These are phyloP conservation scores for Tuber melanosporum DNA, from an alignment of 495 filamentous ascomycete species.

Conservation along the genomic window DNA sequence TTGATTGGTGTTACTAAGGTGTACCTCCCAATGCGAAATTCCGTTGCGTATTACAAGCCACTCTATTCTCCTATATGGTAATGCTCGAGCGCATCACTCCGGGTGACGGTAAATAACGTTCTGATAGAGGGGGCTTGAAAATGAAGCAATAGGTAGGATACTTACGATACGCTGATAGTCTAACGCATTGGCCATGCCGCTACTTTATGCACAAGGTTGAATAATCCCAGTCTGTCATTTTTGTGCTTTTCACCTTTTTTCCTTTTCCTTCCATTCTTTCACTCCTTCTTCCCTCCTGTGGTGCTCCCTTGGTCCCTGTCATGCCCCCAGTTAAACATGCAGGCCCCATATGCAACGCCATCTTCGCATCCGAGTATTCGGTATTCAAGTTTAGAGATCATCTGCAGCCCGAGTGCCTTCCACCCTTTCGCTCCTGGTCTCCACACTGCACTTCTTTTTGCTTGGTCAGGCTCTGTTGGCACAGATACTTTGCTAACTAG, in stretches of 20 bases:
- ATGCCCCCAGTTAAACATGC: neutral
- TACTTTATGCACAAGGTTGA: neutral
- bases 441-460: constrained; percentile 1
- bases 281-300: neutral
- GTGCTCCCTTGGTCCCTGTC: neutral
- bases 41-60: constrained; percentile 1
- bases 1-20: neutral
- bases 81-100: neutral
- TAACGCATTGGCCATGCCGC: neutral
- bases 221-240: neutral
- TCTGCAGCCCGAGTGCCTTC: neutral
- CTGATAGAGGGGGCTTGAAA: neutral
- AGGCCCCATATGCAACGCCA: neutral
- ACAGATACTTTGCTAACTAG: neutral
- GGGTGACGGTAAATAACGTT: neutral
- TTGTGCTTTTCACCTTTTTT: neutral
- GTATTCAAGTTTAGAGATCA: neutral
- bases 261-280: neutral
- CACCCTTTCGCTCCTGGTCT: neutral
- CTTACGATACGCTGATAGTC: neutral
- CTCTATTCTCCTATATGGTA: neutral
- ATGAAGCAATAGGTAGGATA: neutral
- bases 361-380: constrained; percentile 3
- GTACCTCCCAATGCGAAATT: neutral
- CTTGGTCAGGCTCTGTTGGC: neutral